Conservation (phyloP, 2,329 filamentous ascomycete genomes). For the Colletotrichum sp. region DNA sequence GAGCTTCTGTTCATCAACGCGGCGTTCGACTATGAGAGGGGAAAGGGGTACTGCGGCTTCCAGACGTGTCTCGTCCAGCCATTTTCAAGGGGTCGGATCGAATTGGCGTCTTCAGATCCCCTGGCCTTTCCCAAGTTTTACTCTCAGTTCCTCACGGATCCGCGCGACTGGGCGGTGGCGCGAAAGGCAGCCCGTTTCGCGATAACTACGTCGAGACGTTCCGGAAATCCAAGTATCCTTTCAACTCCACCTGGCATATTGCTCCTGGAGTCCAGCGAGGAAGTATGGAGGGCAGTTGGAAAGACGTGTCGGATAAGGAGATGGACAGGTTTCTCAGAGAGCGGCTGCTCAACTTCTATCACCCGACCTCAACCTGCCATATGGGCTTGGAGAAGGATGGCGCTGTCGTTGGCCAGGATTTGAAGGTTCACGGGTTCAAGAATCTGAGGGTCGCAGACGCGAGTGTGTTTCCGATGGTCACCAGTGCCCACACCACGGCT, state of each 20-base stretch:
- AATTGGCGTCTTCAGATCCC: slow-evolving; percentile 39
- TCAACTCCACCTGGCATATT: background rate
- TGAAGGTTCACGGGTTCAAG: slow-evolving; percentile 21
- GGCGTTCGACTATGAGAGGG: slow-evolving; percentile 29
- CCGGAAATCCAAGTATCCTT: slow-evolving; percentile 29
- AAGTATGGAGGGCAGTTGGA: slow-evolving; percentile 22
- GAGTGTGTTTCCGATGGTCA: slow-evolving; percentile 33
- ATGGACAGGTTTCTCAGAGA: slow-evolving; percentile 29
- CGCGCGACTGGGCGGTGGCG: slow-evolving; percentile 28
- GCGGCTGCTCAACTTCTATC: background rate
- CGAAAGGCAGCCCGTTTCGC: slow-evolving; percentile 33
- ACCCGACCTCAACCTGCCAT: slow-evolving; percentile 18
- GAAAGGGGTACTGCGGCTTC: slow-evolving; percentile 26
- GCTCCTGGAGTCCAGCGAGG: background rate
- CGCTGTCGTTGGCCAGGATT: slow-evolving; percentile 17
- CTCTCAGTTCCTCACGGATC: slow-evolving; percentile 33
- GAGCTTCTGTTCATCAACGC: slow-evolving; percentile 44
- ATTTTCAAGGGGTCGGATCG: slow-evolving; percentile 31
- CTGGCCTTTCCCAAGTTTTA: slow-evolving; percentile 32
- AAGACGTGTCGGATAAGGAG: slow-evolving; percentile 30
- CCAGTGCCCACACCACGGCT: slow-evolving; percentile 32
- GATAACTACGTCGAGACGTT: slow-evolving; percentile 33
- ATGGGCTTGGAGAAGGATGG: slow-evolving; percentile 20
- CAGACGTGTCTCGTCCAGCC: slow-evolving; percentile 33
- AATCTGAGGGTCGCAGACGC: slow-evolving; percentile 26